Conservation (phyloP, 441 rosid species). For the Brassica balearica region DNA sequence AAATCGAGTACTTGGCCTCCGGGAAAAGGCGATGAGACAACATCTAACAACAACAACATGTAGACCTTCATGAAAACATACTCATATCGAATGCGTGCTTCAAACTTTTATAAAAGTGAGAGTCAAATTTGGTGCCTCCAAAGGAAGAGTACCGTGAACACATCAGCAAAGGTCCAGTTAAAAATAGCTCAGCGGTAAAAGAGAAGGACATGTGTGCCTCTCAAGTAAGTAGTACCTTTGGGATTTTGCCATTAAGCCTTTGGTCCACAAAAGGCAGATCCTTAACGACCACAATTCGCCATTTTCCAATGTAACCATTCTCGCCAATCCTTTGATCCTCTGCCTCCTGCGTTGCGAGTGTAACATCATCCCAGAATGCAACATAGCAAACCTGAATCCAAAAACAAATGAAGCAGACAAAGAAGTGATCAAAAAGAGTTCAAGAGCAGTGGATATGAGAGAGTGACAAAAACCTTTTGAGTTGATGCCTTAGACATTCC, state of each 20-base stretch:
- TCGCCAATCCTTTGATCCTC: constrained; percentile 64
- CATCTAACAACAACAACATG: constrained; percentile 59
- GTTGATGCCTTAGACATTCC: constrained; percentile 75
- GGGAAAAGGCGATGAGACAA: constrained; percentile 94
- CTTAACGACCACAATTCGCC: constrained; percentile 87
- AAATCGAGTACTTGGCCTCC: constrained; percentile 74
- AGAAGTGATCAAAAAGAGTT: too few relatives aligned
- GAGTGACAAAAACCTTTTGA: constrained; percentile 37
- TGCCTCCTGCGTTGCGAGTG: constrained; percentile 75
- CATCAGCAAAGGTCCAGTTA: too few relatives aligned
- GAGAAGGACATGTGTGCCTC: background rate
- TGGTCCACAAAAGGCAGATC: constrained; percentile 93
- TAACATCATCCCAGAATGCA: constrained; percentile 95
- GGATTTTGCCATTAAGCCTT: constrained; percentile 95
- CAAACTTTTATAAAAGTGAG: too few relatives aligned
- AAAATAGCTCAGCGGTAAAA: too few relatives aligned
- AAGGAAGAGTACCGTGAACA: too few relatives aligned
- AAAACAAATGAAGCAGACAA: too few relatives aligned
- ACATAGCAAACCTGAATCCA: constrained; percentile 75
- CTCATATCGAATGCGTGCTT: too few relatives aligned
- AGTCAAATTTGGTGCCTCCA: too few relatives aligned
- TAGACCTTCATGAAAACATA: too few relatives aligned
- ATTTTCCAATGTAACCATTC: constrained; percentile 75
- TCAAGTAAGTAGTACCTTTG: constrained; percentile 64
- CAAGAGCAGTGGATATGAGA: too few relatives aligned